These are phyloP conservation scores for Pseudocercospora ulei DNA, from an alignment of 2,329 filamentous ascomycete genomes.

Conservation along the genomic window DNA sequence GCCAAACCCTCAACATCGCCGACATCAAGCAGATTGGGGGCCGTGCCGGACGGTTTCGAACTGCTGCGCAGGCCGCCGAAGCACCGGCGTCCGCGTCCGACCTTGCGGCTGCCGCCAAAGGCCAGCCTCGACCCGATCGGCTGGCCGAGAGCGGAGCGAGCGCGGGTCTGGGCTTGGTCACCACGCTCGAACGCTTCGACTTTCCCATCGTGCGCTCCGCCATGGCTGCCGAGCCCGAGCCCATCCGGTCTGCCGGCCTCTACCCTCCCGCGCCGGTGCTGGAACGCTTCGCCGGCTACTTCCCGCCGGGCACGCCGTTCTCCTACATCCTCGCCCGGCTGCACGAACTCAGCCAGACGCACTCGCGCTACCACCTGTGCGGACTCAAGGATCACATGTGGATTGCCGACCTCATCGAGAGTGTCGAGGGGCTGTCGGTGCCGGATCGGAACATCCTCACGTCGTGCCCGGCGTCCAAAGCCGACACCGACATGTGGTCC, in stretches of 20 bases:
- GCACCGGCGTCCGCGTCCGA: conserved; percentile 27
- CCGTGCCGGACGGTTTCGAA: conserved; percentile 75
- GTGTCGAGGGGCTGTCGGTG: conserved; percentile 56
- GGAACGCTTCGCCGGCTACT: conserved; percentile 69
- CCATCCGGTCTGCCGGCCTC: conserved; percentile 62
- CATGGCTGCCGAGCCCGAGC: conserved; percentile 54
- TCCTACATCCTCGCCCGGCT: conserved; percentile 71
- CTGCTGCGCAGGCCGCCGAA: conserved; percentile 48
- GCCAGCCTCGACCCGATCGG: conserved; percentile 18
- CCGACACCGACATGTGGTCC: conserved; percentile 40
- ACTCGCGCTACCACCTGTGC: conserved; percentile 62
- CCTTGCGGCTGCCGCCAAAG: conserved; percentile 24
- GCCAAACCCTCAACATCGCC: conserved; percentile 54
- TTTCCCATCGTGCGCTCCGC: conserved; percentile 52
- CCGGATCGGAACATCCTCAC: conserved; percentile 67
- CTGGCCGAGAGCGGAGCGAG: neutral
- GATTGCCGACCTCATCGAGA: conserved; percentile 66
- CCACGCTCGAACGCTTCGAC: conserved; percentile 64
- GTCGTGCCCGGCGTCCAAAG: conserved; percentile 56
- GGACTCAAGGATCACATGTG: conserved; percentile 52
- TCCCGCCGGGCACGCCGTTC: conserved; percentile 70
- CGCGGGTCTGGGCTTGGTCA: conserved; percentile 56
- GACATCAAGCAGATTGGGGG: conserved; percentile 94
- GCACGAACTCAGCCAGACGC: conserved; percentile 56
- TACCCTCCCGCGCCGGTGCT: conserved; percentile 61